Conservation (phyloP, 169 alveolate species). For the Babesia caballi region DNA sequence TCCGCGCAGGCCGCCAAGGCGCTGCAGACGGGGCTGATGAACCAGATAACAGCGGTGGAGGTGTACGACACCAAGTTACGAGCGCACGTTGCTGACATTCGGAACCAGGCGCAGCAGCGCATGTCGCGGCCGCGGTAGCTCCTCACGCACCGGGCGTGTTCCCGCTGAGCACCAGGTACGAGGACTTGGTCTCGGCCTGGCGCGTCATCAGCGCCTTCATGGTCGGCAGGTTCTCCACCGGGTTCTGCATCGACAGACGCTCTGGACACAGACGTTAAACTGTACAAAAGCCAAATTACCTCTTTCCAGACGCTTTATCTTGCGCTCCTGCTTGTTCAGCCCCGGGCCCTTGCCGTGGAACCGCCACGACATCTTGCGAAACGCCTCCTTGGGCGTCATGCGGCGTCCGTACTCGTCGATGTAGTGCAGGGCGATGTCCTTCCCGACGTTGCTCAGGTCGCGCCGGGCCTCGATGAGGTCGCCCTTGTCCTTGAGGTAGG, state of each 20-base stretch:
- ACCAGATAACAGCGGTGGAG: conserved; percentile 65
- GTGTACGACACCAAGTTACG: conserved; percentile 47
- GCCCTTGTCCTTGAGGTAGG: conserved; percentile 73
- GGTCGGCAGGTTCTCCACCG: conserved; percentile 74
- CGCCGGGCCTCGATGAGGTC: conserved; percentile 63
- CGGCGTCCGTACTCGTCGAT: conserved; percentile 69
- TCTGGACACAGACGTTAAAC: conserved; percentile 11
- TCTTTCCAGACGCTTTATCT: conserved; percentile 67
- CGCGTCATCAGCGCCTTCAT: conserved; percentile 68
- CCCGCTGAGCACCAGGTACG: conserved; percentile 62
- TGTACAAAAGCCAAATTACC: conserved; percentile 18
- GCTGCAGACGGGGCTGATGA: conserved; percentile 57
- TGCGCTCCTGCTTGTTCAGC: conserved; percentile 71
- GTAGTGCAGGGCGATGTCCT: conserved; percentile 68
- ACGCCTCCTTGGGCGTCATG: conserved; percentile 79
- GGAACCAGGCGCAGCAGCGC: conserved; percentile 48
- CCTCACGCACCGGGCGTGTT: not conserved
- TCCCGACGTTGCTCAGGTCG: conserved; percentile 57
- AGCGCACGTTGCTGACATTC: conserved; percentile 35
- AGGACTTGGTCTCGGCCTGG: conserved; percentile 65
- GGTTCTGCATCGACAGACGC: conserved; percentile 61
- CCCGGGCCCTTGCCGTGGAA: conserved; percentile 79
- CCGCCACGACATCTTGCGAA: conserved; percentile 69
- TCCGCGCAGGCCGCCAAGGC: conserved; percentile 62
- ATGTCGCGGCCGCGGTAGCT: not conserved